These are phyloP conservation scores for Tritrichomonas foetus DNA, from an alignment of 208 protist genomes.

Conservation along the genomic window DNA sequence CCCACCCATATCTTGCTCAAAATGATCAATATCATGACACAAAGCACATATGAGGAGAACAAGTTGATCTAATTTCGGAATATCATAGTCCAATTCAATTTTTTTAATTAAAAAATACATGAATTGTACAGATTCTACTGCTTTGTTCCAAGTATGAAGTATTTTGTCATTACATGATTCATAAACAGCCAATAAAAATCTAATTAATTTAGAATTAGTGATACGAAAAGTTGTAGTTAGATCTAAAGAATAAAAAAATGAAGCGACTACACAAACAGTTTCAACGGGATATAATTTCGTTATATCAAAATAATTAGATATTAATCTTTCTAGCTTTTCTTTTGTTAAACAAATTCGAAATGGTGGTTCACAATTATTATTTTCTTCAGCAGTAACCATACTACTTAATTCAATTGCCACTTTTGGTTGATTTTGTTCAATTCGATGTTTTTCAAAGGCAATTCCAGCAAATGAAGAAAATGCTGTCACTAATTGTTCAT, in stretches of 20 bases:
- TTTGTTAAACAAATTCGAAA: not conserved
- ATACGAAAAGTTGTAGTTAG: not conserved
- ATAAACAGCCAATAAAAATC: not conserved
- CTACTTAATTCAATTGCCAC: not conserved
- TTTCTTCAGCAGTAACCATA: too few species aligned
- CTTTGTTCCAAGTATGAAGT: not conserved
- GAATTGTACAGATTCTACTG: not conserved
- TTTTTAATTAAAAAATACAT: not conserved
- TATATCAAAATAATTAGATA: not conserved
- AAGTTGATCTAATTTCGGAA: not conserved
- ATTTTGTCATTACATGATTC: not conserved
- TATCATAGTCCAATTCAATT: not conserved
- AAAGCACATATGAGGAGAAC: not conserved
- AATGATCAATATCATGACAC: not conserved
- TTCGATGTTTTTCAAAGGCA: not conserved
- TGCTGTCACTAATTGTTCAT: not conserved
- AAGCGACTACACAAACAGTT: not conserved
- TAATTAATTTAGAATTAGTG: not conserved
- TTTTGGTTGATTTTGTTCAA: not conserved
- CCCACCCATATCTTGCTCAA: too few species aligned
- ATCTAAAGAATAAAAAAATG: not conserved
- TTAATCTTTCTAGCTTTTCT: too few species aligned
- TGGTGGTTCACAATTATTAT: not conserved
- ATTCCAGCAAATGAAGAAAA: slow-evolving; percentile 29
- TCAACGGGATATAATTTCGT: not conserved